Evolutionary conservation across 1,284 basidiomycete genomes (phyloP), one percentile per base, ranked within the genome.

Genomic region (Puccinia horiana): DNA sequence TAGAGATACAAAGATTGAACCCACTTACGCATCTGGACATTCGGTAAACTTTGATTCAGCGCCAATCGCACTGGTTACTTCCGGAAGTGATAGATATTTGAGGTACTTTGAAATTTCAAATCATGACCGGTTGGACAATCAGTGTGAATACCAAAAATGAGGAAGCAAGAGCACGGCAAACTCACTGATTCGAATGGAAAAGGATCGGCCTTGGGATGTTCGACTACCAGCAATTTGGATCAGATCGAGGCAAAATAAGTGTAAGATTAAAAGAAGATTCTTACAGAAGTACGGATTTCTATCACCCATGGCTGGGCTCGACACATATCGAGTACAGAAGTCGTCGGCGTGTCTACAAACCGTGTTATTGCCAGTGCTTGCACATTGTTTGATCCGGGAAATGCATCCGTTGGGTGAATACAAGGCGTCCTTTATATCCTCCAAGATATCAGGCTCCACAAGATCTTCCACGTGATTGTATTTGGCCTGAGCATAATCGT

Each of bases 401-500:
- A 76, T 35, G 61, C 81, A 82, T 12, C 81, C 81, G 2, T 42
- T 40, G 16, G 58, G 37, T 14, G 63, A 69, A 44, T 37, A n/a
- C 47, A 82, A 61, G 11, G 44, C 74, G 2, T 14, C 58, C 20
- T 76, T 54, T 18, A 76, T 70, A n/a, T 35, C 20, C 26, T 29
- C 42, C 37, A 76, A 58, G 35, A 47, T 54, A 2, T 69, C 49
- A 26, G 58, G 47, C 29, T 58, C 40, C n/a, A 76, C 35, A 14
- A 76, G 35, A 70, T 82, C 81, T 32, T 65, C 49, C 23, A 76
- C 58, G 20, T 73, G 61, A 49, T 82, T 82, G 23, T 69, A 76
- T 76, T 82, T 82, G 11, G 73, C 81, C 52, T 69, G 74, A 16
- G 81, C 49, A 61, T 75, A 82, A 49, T 82, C 74, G n/a, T 76